Percentiles rank a stretch among this genome's conserved stretches.
Evolutionary conservation across 495 filamentous ascomycete species (phyloP).

Genomic region (Lepraria neglecta): DNA sequence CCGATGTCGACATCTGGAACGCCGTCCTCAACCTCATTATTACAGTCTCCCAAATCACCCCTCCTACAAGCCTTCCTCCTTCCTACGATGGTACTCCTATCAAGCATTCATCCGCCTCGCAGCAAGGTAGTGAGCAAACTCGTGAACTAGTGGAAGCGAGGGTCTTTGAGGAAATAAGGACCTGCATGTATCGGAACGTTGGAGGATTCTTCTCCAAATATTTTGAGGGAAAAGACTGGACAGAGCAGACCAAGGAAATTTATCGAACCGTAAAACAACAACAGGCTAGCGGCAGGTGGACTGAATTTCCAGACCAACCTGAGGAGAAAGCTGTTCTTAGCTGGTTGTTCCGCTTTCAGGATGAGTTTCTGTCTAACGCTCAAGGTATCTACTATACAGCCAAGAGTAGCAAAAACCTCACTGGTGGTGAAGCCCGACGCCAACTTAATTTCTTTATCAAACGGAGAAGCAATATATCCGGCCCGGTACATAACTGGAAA

Average conservation of each 20-base stretch:
- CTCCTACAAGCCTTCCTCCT: slow-evolving; percentile 22
- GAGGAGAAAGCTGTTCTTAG: not conserved
- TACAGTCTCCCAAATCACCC: slow-evolving; percentile 22
- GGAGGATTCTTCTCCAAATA: not conserved
- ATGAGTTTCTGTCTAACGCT: slow-evolving; percentile 1
- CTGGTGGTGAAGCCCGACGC: not conserved
- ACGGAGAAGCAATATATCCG: not conserved
- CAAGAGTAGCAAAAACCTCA: slow-evolving; percentile 5
- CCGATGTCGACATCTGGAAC: slow-evolving; percentile 25
- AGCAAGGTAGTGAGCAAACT: not conserved
- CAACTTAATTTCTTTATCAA: not conserved
- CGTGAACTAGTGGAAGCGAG: not conserved
- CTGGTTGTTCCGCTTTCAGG: not conserved
- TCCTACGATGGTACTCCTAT: slow-evolving; percentile 27
- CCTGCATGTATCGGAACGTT: not conserved
- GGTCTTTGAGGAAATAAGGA: not conserved
- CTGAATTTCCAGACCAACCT: not conserved
- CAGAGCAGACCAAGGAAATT: not conserved
- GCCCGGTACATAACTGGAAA: not conserved
- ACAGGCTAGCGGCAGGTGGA: not conserved
- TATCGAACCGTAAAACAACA: not conserved
- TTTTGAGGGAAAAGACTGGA: not conserved
- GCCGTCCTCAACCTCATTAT: slow-evolving; percentile 25
- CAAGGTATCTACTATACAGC: slow-evolving; percentile 14
- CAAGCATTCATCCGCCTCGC: slow-evolving; percentile 21